A percentile compares a stretch with the other conserved stretches of the same genome.
Conservation (phyloP, 495 filamentous ascomycete genomes). For the Stereocaulon alpinum region DNA sequence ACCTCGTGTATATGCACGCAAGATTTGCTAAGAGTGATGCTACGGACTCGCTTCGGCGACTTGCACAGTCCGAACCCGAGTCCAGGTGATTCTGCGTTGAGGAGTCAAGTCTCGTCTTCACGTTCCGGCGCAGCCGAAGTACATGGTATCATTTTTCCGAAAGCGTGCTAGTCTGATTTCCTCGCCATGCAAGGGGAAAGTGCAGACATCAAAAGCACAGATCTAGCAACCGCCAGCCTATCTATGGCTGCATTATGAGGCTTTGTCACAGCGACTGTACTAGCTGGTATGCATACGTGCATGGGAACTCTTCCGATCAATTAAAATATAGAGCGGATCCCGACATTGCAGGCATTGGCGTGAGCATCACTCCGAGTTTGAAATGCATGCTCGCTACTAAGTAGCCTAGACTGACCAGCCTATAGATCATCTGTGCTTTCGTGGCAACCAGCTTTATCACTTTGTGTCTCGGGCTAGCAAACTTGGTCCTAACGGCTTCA, state of each 20-base stretch:
- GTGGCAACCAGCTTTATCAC: conserved; percentile 12
- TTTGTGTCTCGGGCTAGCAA: background rate
- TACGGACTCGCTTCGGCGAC: too few relatives aligned
- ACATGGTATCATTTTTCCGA: too few relatives aligned
- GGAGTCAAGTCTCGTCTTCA: too few relatives aligned
- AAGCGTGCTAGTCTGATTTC: too few relatives aligned
- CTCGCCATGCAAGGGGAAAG: too few relatives aligned
- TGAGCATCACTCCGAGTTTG: background rate
- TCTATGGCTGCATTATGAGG: background rate
- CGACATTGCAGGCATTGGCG: conserved; percentile 22
- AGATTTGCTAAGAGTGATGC: too few relatives aligned
- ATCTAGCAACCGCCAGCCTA: background rate
- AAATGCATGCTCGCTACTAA: background rate
- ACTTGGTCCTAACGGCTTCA: conserved; percentile 5
- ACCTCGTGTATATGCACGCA: too few relatives aligned
- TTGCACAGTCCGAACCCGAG: too few relatives aligned
- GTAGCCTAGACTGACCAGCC: background rate
- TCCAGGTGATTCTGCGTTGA: too few relatives aligned
- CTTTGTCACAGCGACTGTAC: conserved; percentile 1
- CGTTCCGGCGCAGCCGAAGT: too few relatives aligned
- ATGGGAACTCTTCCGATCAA: background rate
- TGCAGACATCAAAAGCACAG: too few relatives aligned
- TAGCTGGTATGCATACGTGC: background rate
- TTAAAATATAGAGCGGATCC: conserved; percentile 14
- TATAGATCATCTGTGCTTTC: conserved; percentile 16